A percentile compares a stretch with the other conserved stretches of the same genome.
Conservation (phyloP, 2,329 filamentous ascomycete species). For the Fusarium siculi region DNA sequence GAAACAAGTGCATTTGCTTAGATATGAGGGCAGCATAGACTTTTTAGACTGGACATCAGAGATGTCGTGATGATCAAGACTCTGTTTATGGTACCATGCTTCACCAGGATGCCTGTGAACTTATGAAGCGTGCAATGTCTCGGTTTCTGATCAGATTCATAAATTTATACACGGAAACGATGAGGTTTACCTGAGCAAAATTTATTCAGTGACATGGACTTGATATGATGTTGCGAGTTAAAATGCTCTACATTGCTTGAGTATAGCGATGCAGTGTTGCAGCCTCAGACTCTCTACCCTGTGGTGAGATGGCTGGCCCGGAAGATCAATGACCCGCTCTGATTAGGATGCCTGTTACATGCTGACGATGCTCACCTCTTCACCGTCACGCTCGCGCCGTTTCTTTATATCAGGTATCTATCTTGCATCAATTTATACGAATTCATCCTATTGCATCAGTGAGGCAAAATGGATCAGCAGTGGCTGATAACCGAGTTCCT, state of each 20-base stretch:
- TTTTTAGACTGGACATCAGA: slow-evolving; percentile 7
- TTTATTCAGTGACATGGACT: rapidly evolving
- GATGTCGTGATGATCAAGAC: background rate
- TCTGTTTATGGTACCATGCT: background rate
- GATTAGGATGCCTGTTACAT: too few relatives aligned
- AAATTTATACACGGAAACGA: rapidly evolving
- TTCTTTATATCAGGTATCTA: background rate
- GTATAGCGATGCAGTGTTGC: background rate
- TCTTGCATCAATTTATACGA: rapidly evolving
- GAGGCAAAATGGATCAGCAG: background rate
- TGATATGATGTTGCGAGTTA: background rate
- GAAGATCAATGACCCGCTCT: background rate
- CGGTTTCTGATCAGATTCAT: rapidly evolving
- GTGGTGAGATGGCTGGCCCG: background rate
- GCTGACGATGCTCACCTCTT: background rate
- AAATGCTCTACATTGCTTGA: background rate
- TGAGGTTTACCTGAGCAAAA: rapidly evolving
- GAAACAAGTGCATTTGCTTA: background rate
- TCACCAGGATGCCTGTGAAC: too few relatives aligned
- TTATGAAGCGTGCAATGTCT: too few relatives aligned
- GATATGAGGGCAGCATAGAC: slow-evolving; percentile 14
- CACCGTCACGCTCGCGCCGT: background rate
- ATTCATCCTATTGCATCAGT: rapidly evolving
- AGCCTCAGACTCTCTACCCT: background rate
- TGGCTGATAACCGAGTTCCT: background rate